Evolutionary conservation across 2,329 filamentous ascomycete genomes (phyloP).

Genomic region (Fusarium pseudoanthophilum): DNA sequence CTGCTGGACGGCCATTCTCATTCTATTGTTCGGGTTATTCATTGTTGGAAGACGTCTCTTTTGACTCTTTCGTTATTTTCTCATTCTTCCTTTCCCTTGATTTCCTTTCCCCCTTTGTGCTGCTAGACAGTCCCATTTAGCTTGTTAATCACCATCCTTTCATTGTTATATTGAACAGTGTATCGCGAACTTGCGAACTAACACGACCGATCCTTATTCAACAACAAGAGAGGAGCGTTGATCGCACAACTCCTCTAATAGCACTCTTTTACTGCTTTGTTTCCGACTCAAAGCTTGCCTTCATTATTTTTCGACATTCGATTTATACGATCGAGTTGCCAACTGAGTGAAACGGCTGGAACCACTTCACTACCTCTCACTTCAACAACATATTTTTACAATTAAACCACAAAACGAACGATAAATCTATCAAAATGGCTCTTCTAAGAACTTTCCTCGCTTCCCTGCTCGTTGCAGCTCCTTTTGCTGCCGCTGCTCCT

Average conservation of each 20-base stretch:
- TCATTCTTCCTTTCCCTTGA: conserved; percentile 39
- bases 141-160: conserved; percentile 43
- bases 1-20: conserved; percentile 42
- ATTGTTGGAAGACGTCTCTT: conserved; percentile 42
- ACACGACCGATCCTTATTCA: conserved; percentile 35
- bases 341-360: conserved; percentile 45
- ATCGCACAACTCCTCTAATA: conserved; percentile 44
- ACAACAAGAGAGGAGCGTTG: conserved; percentile 47
- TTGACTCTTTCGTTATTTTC: conserved; percentile 41
- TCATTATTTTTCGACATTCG: conserved; percentile 25
- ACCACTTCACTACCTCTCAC: conserved; percentile 43
- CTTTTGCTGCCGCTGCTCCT: conserved; percentile 46
- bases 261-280: conserved; percentile 37
- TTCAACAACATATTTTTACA: conserved; percentile 27
- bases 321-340: conserved; percentile 36
- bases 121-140: conserved; percentile 41
- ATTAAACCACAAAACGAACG: conserved; percentile 21
- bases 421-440: conserved; percentile 42
- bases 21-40: conserved; percentile 44
- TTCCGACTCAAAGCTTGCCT: conserved; percentile 17
- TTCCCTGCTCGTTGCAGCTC: conserved; percentile 40
- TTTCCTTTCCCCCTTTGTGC: conserved; percentile 34
- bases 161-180: conserved; percentile 30
- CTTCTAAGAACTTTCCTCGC: conserved; percentile 41
- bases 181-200: conserved; percentile 26